Evolutionary conservation across 208 protist genomes (phyloP).

Genomic region (Herpetomonas muscarum): DNA sequence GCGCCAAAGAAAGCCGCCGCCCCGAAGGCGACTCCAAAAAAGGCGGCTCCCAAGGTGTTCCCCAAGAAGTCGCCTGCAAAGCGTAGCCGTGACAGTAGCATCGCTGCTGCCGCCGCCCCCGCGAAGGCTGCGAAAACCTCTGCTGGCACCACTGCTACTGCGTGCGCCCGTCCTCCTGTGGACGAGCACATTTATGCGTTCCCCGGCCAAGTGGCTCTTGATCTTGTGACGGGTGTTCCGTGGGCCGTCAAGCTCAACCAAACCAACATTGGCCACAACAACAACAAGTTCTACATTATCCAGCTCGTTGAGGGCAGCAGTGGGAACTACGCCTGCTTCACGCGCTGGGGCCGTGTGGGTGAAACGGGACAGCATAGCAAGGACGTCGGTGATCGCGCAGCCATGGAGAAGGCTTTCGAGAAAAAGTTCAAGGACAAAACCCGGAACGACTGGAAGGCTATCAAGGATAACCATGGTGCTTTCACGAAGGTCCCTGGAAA

Average conservation of each 20-base stretch:
- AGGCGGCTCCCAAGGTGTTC: neutral
- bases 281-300: conserved; percentile 79
- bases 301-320: conserved; percentile 36
- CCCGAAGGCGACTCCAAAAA: no score
- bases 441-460: conserved; percentile 35
- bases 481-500: conserved; percentile 21
- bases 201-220: conserved; percentile 3
- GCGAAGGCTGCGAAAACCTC: conserved; percentile 3
- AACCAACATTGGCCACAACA: conserved; percentile 68
- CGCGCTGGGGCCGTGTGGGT: conserved; percentile 64
- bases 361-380: conserved; percentile 39
- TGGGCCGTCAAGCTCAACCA: conserved; percentile 69
- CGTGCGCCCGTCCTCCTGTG: conserved; percentile 6
- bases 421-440: conserved; percentile 76
- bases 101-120: neutral
- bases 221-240: conserved; percentile 2
- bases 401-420: conserved; percentile 35
- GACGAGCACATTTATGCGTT: conserved; percentile 11
- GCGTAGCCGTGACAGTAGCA: neutral
- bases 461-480: conserved; percentile 21
- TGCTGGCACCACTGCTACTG: neutral
- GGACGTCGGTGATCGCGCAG: neutral
- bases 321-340: conserved; percentile 36
- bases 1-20: no score
- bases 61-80: conserved; percentile 3